A percentile compares a stretch with the other conserved stretches of the same genome.
These are phyloP conservation scores for Penicillium sp. DNA, from an alignment of 2,329 filamentous ascomycete species.

Conservation along the genomic window DNA sequence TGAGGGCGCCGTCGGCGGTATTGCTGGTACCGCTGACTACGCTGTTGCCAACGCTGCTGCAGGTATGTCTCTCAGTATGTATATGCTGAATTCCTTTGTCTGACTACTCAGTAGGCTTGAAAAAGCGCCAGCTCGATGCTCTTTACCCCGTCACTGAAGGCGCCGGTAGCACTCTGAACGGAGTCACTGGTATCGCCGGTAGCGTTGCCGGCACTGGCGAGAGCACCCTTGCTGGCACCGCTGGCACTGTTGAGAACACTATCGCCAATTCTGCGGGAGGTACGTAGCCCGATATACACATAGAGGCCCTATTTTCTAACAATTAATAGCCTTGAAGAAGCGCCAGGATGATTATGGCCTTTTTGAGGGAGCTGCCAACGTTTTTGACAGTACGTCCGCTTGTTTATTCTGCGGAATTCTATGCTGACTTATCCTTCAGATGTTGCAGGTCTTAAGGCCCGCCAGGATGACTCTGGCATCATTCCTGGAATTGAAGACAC, in stretches of 20 bases:
- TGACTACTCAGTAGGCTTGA: background rate
- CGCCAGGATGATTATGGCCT: no score
- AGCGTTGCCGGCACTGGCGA: conserved; percentile 16
- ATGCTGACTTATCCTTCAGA: no score
- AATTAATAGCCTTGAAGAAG: no score
- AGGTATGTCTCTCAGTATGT: background rate
- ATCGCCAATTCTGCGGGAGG: background rate
- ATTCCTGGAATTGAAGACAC: no score
- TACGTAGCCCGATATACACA: background rate
- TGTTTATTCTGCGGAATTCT: no score
- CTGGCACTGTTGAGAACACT: conserved; percentile 9
- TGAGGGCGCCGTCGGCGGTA: conserved; percentile 7
- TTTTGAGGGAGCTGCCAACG: no score
- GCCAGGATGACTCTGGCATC: no score
- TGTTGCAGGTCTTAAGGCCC: no score
- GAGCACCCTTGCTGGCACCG: conserved; percentile 6
- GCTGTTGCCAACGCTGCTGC: background rate
- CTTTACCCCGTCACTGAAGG: background rate
- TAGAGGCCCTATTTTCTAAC: no score
- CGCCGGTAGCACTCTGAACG: background rate
- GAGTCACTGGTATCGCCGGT: conserved; percentile 4
- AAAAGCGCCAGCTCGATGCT: background rate
- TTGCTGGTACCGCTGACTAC: conserved; percentile 11
- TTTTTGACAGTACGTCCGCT: no score
- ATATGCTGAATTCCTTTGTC: background rate